Conservation (phyloP, 768 basidiomycete species). For the Mycena floridula region DNA sequence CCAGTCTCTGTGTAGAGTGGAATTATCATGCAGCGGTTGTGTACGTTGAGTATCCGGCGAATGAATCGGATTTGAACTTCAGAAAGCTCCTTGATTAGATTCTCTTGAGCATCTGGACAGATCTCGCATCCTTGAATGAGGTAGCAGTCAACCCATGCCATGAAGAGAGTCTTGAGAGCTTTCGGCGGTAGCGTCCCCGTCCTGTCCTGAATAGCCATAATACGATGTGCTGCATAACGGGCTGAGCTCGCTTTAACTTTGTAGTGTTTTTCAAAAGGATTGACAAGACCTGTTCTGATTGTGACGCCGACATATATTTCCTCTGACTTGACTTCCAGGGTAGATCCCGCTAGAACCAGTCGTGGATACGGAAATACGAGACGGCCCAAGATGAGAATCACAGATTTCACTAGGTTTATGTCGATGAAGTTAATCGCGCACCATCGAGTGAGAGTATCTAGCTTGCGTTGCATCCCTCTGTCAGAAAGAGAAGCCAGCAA, state of each 20-base stretch:
- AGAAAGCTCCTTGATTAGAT: not conserved
- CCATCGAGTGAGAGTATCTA: slow-evolving; percentile 1
- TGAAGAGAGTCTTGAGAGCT: slow-evolving; percentile 1
- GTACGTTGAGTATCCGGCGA: slow-evolving; percentile 8
- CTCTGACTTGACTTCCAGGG: not conserved
- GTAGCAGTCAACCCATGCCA: slow-evolving; percentile 6
- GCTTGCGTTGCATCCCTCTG: slow-evolving; percentile 1
- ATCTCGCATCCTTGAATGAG: slow-evolving; percentile 6
- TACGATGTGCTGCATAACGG: not conserved
- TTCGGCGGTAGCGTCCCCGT: slow-evolving; percentile 1
- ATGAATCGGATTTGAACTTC: slow-evolving; percentile 9
- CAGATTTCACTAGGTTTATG: slow-evolving; percentile 6
- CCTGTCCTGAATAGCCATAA: not conserved
- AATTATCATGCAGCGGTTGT: not conserved
- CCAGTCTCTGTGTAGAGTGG: slow-evolving; percentile 16
- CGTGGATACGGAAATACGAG: not conserved
- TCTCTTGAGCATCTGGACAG: not conserved
- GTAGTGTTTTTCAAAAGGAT: slow-evolving; percentile 2
- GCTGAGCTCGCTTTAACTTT: slow-evolving; percentile 4
- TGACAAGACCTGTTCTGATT: not conserved
- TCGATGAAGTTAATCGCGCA: slow-evolving; percentile 4
- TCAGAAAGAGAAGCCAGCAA: not conserved
- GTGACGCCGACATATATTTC: slow-evolving; percentile 4
- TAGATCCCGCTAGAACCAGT: not conserved
- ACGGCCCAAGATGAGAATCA: slow-evolving; percentile 5